Percentiles rank a stretch among this genome's conserved stretches.
Evolutionary conservation across 352 stramenopile species (phyloP).

Genomic region (Phytophthora rubi): DNA sequence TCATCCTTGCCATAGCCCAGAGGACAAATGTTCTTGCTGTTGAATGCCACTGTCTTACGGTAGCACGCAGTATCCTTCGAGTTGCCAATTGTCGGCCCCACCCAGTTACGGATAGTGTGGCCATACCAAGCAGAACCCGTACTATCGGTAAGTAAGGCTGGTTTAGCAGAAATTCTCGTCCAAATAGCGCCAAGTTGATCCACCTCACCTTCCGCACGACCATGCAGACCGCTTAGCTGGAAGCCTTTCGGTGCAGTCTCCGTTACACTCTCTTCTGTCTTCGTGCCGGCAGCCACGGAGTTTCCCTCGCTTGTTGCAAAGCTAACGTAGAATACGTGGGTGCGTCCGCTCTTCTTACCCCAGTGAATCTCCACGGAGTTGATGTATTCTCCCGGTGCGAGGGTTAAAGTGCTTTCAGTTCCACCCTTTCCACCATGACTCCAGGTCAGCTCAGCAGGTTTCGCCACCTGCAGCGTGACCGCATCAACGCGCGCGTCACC

Average conservation of each 20-base stretch:
- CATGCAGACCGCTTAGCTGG: constrained; percentile 4
- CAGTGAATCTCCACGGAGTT: constrained; percentile 19
- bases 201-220: constrained; percentile 13
- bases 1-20: constrained; percentile 47
- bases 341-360: constrained; percentile 13
- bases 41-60: constrained; percentile 38
- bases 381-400: constrained; percentile 9
- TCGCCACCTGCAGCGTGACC: constrained; percentile 8
- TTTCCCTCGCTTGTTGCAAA: constrained; percentile 13
- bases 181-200: constrained; percentile 19
- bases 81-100: constrained; percentile 33
- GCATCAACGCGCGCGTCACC: constrained; percentile 8
- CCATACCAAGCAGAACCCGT: constrained; percentile 10
- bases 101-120: constrained; percentile 14
- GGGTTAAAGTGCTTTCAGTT: constrained; percentile 5
- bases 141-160: constrained; percentile 2
- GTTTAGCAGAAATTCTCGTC: constrained; percentile 8
- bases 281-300: constrained; percentile 5
- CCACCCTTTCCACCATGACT: constrained; percentile 11
- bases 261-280: constrained; percentile 8
- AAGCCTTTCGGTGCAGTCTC: constrained; percentile 13
- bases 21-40: constrained; percentile 39
- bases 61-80: constrained; percentile 32
- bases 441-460: constrained; percentile 11
- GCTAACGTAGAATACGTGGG: constrained; percentile 4